Evolutionary conservation across 2,329 filamentous ascomycete species (phyloP), one percentile per base, ranked within the genome.

Genomic region (Lasiodiplodia theobromae): DNA sequence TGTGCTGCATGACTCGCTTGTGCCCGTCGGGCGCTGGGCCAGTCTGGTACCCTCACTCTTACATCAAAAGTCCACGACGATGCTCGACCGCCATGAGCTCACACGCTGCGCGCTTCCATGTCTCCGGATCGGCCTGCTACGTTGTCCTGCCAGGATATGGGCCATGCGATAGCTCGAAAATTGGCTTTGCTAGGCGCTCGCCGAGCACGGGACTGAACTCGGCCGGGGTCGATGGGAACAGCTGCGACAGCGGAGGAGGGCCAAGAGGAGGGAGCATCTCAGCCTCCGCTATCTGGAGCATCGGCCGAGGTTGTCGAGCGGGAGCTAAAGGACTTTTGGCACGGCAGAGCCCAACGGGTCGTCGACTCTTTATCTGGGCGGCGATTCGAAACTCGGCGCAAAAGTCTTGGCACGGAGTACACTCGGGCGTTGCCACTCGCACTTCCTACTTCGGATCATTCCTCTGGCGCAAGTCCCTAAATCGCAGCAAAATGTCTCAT

Each of bases 211-310:
- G 57, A 44, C 23, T 16, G 44, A 68, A 68, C 57, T 68, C 66
- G 66, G 66, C 56, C 34, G n/a, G 38, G n/a, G 40, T 34, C 18
- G 28, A 21, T 28, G n/a, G 31, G n/a, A 23, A 37, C 25, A 60
- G 10, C 25, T 44, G 66, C 66, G 66, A 53, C 34, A 47, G 66
- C 66, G 66, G 66, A 68, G 47, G 31, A 34, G 21, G 40, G 44
- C 44, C 18, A 38, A 53, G 31, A 40, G 40, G 51, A 49, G 58
- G 21, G 31, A 51, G 18, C n/a, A 11, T 16, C n/a, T n/a, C 25
- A 31, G 25, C 25, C 12, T 16, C 16, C 31, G 38, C 40, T 37
- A 28, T 12, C 47, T 23, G 31, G 25, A 52, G n/a, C 44, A 18
- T 25, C 44, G 11, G 47, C 11, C 47, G 44, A 53, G 28, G 31